phyloP scores from a whole-genome alignment of 495 filamentous ascomycete species.

The Pyrenopolyporus hunteri region DNA sequence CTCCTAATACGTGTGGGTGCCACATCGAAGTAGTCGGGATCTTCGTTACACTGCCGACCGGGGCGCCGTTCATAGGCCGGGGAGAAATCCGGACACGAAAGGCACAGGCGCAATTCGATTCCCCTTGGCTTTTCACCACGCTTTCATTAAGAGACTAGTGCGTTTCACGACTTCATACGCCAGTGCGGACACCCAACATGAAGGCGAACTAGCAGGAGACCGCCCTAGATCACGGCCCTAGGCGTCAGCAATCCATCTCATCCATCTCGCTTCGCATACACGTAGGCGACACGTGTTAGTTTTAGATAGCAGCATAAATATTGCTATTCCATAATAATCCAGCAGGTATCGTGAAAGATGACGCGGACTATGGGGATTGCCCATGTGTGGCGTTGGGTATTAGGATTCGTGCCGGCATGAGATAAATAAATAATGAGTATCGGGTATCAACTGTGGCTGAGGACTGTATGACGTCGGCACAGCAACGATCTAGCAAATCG shows the following conservation, averaged over 20 bases:
- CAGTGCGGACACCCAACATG: background rate
- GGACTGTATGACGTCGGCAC: conserved; percentile 15
- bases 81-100: background rate
- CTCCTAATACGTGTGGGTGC: background rate
- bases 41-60: conserved; percentile 22
- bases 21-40: conserved; percentile 3
- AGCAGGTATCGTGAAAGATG: background rate
- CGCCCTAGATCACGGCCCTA: background rate
- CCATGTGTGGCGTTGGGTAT: background rate
- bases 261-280: conserved; percentile 9
- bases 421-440: background rate
- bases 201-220: background rate
- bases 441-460: conserved; percentile 21
- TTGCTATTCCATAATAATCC: conserved; percentile 11
- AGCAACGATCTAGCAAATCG: background rate
- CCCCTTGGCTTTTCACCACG: conserved; percentile 1
- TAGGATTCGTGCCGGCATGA: background rate
- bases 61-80: conserved; percentile 11
- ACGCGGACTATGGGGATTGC: background rate
- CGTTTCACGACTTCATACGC: conserved; percentile 3
- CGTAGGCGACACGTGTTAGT: background rate
- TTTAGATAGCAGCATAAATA: background rate
- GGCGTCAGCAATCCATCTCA: background rate
- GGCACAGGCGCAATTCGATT: conserved; percentile 4
- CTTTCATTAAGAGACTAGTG: background rate